These are phyloP conservation scores for Leucosporidium creatinivorum DNA, from an alignment of 768 basidiomycete species.

Conservation along the genomic window DNA sequence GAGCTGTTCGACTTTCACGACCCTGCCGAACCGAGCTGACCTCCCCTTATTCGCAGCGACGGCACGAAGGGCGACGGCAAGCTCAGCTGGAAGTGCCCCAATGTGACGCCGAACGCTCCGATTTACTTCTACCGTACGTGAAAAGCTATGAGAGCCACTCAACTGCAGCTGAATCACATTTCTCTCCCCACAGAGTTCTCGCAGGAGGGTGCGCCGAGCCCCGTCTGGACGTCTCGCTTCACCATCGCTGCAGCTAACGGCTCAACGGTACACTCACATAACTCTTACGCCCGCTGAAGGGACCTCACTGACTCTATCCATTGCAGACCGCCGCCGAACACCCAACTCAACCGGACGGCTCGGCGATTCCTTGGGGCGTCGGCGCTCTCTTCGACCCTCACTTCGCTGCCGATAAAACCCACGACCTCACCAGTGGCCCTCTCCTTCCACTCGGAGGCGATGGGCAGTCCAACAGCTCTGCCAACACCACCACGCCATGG, in stretches of 20 bases:
- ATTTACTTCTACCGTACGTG: slow-evolving; percentile 34
- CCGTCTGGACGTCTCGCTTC: slow-evolving; percentile 27
- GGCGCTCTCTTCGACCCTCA: slow-evolving; percentile 8
- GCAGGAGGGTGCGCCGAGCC: background rate
- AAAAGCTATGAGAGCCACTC: no score
- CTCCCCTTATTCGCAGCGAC: slow-evolving; percentile 1
- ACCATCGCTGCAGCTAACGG: slow-evolving; percentile 25
- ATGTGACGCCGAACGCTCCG: slow-evolving; percentile 22
- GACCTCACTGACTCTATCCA: background rate
- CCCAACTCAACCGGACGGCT: slow-evolving; percentile 15
- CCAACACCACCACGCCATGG: background rate
- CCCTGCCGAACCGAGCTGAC: background rate
- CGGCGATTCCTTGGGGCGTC: slow-evolving; percentile 26
- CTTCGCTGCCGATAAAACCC: background rate
- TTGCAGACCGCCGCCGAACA: slow-evolving; percentile 17
- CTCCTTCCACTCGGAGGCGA: no score
- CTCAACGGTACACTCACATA: slow-evolving; percentile 14
- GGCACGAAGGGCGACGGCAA: slow-evolving; percentile 13
- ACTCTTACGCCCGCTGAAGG: no score
- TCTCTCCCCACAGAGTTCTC: slow-evolving; percentile 17
- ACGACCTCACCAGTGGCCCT: no score
- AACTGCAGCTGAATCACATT: no score
- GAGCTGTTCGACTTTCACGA: background rate
- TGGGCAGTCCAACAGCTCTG: no score
- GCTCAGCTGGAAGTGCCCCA: slow-evolving; percentile 21